phyloP scores from a whole-genome alignment of 345 rosid genomes.

The Citrus sp. region DNA sequence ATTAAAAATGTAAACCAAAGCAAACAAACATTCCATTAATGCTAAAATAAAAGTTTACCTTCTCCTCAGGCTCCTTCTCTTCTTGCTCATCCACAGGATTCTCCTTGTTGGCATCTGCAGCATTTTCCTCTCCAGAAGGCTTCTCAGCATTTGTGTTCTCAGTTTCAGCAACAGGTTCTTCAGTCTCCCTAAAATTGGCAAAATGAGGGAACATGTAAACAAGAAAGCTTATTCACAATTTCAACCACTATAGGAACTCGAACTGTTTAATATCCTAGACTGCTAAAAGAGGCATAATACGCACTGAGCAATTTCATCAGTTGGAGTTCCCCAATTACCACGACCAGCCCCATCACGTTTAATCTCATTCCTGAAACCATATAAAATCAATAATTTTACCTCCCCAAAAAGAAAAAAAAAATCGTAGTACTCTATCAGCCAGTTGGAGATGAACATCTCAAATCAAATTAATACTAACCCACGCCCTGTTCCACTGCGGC shows the following conservation, averaged over 20 bases:
- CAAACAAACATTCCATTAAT: not conserved
- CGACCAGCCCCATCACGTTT: constrained; percentile 94
- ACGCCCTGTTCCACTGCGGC: constrained; percentile 91
- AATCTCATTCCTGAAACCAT: constrained; percentile 50
- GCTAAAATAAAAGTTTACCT: constrained; percentile 37
- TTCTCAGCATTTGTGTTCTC: constrained; percentile 59
- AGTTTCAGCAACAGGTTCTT: constrained; percentile 49
- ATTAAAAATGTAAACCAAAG: not conserved
- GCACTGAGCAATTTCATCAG: constrained; percentile 75
- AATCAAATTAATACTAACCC: constrained; percentile 56
- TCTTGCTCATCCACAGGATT: constrained; percentile 46
- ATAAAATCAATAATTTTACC: not conserved
- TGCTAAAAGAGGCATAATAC: constrained; percentile 7
- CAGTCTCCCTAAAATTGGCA: constrained; percentile 52
- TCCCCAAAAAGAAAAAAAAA: not conserved
- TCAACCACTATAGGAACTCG: not conserved
- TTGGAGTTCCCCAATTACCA: constrained; percentile 89
- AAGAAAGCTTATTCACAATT: not conserved
- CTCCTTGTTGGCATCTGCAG: constrained; percentile 70
- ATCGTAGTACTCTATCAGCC: not conserved
- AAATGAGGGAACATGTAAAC: constrained; percentile 10
- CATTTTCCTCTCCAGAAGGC: constrained; percentile 57
- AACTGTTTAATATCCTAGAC: not conserved
- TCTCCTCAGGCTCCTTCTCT: constrained; percentile 83
- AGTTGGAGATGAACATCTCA: not conserved